These are phyloP conservation scores for Alloascoidea hylecoeti DNA, from an alignment of 805 yeast species.

Conservation along the genomic window DNA sequence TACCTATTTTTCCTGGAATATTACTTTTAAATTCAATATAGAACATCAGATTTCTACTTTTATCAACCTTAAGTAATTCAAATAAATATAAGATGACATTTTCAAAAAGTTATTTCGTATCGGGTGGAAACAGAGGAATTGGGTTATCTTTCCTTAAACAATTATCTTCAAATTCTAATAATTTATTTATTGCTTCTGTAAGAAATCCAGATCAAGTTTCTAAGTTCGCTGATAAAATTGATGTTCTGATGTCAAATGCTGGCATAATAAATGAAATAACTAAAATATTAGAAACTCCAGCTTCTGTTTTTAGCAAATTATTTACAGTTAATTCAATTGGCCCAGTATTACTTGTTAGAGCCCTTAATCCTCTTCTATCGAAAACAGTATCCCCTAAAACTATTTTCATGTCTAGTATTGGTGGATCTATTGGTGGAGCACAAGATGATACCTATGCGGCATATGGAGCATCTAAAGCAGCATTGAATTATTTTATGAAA, in stretches of 20 bases:
- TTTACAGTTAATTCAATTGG: not conserved
- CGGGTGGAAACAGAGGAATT: slow-evolving; percentile 24
- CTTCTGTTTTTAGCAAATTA: not conserved
- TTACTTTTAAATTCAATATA: too few species aligned
- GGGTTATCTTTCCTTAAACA: slow-evolving; percentile 18
- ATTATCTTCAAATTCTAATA: slow-evolving; percentile 11
- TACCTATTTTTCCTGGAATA: too few species aligned
- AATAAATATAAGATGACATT: too few species aligned
- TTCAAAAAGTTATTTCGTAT: slow-evolving; percentile 17
- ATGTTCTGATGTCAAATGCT: slow-evolving; percentile 15
- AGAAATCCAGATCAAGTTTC: slow-evolving; percentile 7
- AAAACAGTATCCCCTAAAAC: slow-evolving; percentile 12
- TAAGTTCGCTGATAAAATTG: slow-evolving; percentile 11
- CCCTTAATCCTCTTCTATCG: not conserved
- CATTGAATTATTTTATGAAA: slow-evolving; percentile 18
- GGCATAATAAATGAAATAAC: slow-evolving; percentile 9
- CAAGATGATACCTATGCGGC: slow-evolving; percentile 12
- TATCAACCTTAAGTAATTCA: too few species aligned
- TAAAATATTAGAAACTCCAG: not conserved
- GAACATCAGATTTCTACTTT: too few species aligned
- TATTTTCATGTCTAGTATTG: slow-evolving; percentile 14
- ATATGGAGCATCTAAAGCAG: slow-evolving; percentile 25
- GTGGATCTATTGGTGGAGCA: slow-evolving; percentile 13
- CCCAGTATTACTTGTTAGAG: not conserved
- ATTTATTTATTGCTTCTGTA: slow-evolving; percentile 13